Conservation (phyloP, 2,329 filamentous ascomycete genomes). For the Fusarium veterinarium region DNA sequence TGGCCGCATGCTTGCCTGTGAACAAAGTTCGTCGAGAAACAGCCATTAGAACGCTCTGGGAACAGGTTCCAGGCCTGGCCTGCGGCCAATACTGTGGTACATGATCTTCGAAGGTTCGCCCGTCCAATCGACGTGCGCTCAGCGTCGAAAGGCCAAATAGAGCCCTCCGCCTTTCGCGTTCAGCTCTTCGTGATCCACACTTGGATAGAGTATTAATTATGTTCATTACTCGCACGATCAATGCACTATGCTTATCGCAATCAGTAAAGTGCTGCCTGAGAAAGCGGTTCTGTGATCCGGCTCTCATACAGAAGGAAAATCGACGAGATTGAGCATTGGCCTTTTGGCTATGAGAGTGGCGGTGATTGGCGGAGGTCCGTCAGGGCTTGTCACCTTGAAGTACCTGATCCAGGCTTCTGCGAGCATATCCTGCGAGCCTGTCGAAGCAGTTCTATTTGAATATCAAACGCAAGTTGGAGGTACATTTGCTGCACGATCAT, state of each 20-base stretch:
- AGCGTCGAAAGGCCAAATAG: not conserved
- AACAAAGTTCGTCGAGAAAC: not conserved
- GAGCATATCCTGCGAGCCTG: not conserved
- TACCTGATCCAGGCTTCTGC: not conserved
- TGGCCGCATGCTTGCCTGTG: not conserved
- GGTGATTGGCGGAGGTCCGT: not conserved
- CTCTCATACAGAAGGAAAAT: not conserved
- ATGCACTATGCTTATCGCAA: not conserved
- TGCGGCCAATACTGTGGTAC: not conserved
- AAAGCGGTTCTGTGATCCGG: not conserved
- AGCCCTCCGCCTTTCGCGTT: not conserved
- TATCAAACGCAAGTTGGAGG: not conserved
- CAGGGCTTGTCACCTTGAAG: not conserved
- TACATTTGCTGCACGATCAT: not conserved
- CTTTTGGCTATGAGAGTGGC: not conserved
- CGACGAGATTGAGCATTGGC: not conserved
- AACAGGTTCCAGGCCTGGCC: not conserved
- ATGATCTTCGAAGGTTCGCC: not conserved
- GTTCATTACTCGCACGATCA: not conserved
- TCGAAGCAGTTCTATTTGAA: not conserved
- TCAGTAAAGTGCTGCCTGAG: not conserved
- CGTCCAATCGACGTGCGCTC: not conserved
- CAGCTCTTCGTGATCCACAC: not conserved
- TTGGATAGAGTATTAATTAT: not conserved
- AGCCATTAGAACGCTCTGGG: not conserved